Evolutionary conservation across 345 rosid genomes (phyloP), one percentile per base, ranked within the genome.

Genomic region (Microcos paniculata): DNA sequence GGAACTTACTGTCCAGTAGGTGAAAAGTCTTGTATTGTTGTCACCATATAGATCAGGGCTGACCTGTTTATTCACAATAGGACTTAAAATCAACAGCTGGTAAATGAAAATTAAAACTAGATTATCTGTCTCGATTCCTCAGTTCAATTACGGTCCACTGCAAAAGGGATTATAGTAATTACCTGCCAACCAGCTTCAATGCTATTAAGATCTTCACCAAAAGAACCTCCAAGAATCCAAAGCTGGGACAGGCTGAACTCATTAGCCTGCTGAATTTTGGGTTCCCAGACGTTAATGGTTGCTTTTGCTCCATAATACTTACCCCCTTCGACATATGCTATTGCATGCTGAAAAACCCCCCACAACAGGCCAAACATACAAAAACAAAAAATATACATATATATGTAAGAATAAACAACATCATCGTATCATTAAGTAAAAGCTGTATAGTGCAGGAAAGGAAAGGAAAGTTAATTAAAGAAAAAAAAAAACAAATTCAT

Each of bases 131-230:
- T 69, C 52, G 62, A 63, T 64, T 43, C 16, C 16, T 28, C 35
- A 53, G 63, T 23, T 65, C 77, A 79, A 80, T 62, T 67, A 75
- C 80, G 24, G 72, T 58, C 57, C 53, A 58, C n/a, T n/a, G 70
- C 58, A 51, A 3, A 78, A 49, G 33, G 21, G 51, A 42, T 8
- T 21, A 57, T 33, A 57, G 64, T 8, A 62, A 70, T 48, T 70
- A 96, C 99, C 94, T 96, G 99, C 99, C 98, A 93, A 77, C 98
- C 99, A 70, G 99, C 98, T 89, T 93, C 98, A 42, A 96, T 93
- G 77, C 98, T 96, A 79, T 93, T 96, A 71, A 96, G 97, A 92
- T 96, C 97, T 85, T 96, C 90, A 82, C 98, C 98, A 12, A 96
- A 93, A 21, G 98, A 93, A 82, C 97, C 98, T 81, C 99, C 99